Evolutionary conservation across 192 early-diverging fungal genomes (phyloP).

Genomic region (Coemansia sp.): DNA sequence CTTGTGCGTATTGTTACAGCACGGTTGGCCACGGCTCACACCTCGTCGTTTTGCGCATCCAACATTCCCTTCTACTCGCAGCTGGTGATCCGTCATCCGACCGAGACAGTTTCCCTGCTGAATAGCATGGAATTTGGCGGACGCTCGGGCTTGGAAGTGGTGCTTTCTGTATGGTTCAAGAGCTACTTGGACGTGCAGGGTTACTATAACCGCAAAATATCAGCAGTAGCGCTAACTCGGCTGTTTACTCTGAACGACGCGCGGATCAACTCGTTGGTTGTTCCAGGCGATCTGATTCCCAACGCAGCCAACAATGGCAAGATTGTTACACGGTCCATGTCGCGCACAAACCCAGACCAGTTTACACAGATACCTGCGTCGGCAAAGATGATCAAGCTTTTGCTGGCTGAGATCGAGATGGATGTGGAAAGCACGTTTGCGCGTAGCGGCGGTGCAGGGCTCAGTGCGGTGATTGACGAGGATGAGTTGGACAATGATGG

Average conservation of each 20-base stretch:
- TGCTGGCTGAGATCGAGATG: slow-evolving; percentile 76
- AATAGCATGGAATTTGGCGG: slow-evolving; percentile 55
- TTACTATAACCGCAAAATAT: slow-evolving; percentile 75
- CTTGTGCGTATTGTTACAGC: slow-evolving; percentile 73
- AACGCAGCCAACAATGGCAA: slow-evolving; percentile 33
- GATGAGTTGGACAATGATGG: slow-evolving; percentile 63
- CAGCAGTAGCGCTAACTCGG: slow-evolving; percentile 73
- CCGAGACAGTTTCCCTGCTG: slow-evolving; percentile 75
- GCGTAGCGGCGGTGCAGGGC: slow-evolving; percentile 54
- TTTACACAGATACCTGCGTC: slow-evolving; percentile 74
- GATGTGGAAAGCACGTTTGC: slow-evolving; percentile 61
- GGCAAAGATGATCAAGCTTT: slow-evolving; percentile 82
- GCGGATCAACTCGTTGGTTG: slow-evolving; percentile 61
- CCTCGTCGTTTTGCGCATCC: slow-evolving; percentile 79
- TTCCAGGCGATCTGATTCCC: slow-evolving; percentile 77
- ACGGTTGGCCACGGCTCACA: slow-evolving; percentile 70
- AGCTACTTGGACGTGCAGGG: slow-evolving; percentile 80
- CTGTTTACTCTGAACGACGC: slow-evolving; percentile 67
- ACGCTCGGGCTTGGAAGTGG: slow-evolving; percentile 67
- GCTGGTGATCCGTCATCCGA: slow-evolving; percentile 65
- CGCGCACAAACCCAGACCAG: slow-evolving; percentile 60
- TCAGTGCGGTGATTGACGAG: slow-evolving; percentile 55
- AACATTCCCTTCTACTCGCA: slow-evolving; percentile 86
- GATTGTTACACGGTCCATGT: slow-evolving; percentile 62
- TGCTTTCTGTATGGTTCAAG: slow-evolving; percentile 80